Evolutionary conservation across 2,329 filamentous ascomycete species (phyloP), one percentile per base, ranked within the genome.

Genomic region (Dactylellina leptospora): DNA sequence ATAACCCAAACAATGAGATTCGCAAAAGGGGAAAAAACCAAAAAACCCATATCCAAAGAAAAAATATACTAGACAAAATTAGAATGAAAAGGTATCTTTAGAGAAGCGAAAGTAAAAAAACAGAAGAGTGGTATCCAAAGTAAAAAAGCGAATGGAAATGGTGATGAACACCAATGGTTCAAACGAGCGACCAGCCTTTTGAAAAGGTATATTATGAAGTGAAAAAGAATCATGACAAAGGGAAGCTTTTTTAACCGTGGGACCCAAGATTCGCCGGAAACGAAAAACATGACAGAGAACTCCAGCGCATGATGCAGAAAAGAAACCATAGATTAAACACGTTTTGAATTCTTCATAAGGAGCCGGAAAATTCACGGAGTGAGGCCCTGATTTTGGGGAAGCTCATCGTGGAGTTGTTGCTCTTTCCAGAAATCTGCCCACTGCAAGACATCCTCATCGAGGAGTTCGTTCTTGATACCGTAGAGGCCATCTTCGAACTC

Each of bases 371-470:
- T 55, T 72, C 42, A 72, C 27, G 68, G 68, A 28, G 68, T 72
- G 18, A 72, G 53, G n/a, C 68, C 68, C 54, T 72, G 68, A 54
- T 72, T 72, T 30, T 64, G 68, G 1, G 68, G 68, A 22, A 72
- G 68, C 47, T 72, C 68, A 25, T 72, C 68, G 13, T 71, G 66
- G 16, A 71, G 59, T 27, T 71, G 66, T 20, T 71, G 66, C 45
- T 71, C 66, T 33, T 62, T 71, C 66, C 66, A 71, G 53, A 72
- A 72, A 42, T 72, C 68, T 11, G 68, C 68, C 68, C 68, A 72
- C 30, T 72, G 68, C 5, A 72, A 59, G 38, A 72, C 68, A 13
- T 72, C 68, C 27, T 72, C 68, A 25, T 63, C 68, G 20, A 72
- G 68, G n/a, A 72, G 68, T 50, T 72, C 68, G 47, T 72, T 72